Evolutionary conservation across 306 rosid genomes (phyloP).

Genomic region (Coriaria nepalensis): DNA sequence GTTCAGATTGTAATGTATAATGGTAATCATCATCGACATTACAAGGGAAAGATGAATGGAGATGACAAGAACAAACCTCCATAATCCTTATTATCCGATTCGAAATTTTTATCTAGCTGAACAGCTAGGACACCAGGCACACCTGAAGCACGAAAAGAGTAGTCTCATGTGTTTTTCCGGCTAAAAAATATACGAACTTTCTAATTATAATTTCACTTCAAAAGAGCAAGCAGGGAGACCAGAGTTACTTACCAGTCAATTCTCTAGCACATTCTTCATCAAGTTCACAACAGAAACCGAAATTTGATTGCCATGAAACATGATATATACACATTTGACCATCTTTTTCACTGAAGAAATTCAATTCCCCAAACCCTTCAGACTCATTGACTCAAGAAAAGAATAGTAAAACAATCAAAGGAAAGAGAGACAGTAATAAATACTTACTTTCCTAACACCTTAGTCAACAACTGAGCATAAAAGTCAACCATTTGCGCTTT

Average conservation of each 20-base stretch:
- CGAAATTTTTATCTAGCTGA: conserved; percentile 42
- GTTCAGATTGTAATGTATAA: too few species aligned
- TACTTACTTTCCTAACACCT: conserved; percentile 72
- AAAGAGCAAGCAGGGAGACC: conserved; percentile 19
- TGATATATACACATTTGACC: conserved; percentile 90
- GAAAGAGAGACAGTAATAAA: background rate
- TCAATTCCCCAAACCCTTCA: background rate
- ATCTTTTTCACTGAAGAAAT: conserved; percentile 56
- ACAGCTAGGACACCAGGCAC: conserved; percentile 69
- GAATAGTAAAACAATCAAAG: conserved; percentile 4
- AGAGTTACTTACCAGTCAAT: conserved; percentile 54
- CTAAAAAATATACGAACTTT: background rate
- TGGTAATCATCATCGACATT: too few species aligned
- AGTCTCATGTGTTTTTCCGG: background rate
- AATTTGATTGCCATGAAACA: conserved; percentile 68
- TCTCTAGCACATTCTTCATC: conserved; percentile 60
- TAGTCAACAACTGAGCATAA: conserved; percentile 60
- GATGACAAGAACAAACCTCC: conserved; percentile 33
- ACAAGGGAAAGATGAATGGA: background rate
- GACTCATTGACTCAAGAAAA: conserved; percentile 14
- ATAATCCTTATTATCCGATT: conserved; percentile 57
- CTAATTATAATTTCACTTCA: background rate
- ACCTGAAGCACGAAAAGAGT: conserved; percentile 37
- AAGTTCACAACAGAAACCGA: conserved; percentile 85
- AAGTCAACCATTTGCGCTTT: conserved; percentile 87